Evolutionary conservation across 495 filamentous ascomycete genomes (phyloP), one percentile per base, ranked within the genome.

Genomic region (Annulohypoxylon maeteangense): DNA sequence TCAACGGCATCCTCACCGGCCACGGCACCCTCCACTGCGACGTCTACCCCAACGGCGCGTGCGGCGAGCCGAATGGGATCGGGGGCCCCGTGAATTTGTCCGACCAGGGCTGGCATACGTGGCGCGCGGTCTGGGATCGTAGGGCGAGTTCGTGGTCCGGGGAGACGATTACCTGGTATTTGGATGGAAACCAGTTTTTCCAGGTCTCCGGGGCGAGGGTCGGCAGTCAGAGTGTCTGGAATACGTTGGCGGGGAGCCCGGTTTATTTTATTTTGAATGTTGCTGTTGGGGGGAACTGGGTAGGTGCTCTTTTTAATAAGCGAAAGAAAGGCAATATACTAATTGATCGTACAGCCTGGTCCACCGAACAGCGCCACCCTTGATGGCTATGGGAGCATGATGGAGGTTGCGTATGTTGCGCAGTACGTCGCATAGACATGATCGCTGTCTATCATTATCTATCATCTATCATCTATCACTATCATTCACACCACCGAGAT

Each of bases 221-320:
- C 32, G 65, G 60, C 27, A 73, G 81, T 68, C 45, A 72, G 60
- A 47, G 16, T 5, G 79, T 81, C 22, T 86, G 83, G 83, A 71
- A 65, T 34, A 72, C 71, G 36, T 59, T 87, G 29, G 76, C 79
- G 0, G 68, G 76, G 4, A 74, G 61, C 29, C 76, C 80, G 0
- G 67, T 83, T 59, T 86, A 76, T 64, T 78, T 86, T 36, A 82
- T 83, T 48, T 68, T 86, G 25, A 87, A 87, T 55, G 81, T 87
- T 0, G 85, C 85, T 3, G 83, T 87, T 53, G 84, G 85, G 6
- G 85, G 84, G 1, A 62, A 68, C 59, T 87, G 82, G 79, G 82
- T 84, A 70, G 71, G 82, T 79, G 7, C 34, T 5, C 4, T 22
- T 20, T 14, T 0, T 14, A 12, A n/a, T 7, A 4, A 22, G 7